Evolutionary conservation across 2,329 filamentous ascomycete species (phyloP).

Genomic region (Lachnellula cervina): DNA sequence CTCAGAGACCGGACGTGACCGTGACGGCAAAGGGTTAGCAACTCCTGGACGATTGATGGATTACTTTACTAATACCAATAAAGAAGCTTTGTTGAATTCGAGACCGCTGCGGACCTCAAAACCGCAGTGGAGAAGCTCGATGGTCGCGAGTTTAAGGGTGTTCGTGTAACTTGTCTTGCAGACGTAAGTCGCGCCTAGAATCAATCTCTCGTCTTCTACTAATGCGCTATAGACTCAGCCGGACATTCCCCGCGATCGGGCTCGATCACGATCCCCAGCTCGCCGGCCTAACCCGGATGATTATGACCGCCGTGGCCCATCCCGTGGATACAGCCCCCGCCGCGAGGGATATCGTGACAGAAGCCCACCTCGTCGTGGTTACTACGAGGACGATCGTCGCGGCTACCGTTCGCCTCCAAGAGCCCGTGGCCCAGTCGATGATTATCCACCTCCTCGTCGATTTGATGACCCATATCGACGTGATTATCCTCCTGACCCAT

Average conservation of each 20-base stretch:
- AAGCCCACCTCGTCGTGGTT: conserved; percentile 74
- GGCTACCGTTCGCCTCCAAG: conserved; percentile 77
- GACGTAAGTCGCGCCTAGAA: conserved; percentile 58
- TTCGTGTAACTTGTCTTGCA: conserved; percentile 76
- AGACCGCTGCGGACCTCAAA: conserved; percentile 83
- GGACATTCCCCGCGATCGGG: conserved; percentile 63
- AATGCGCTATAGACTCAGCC: conserved; percentile 62
- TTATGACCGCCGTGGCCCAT: conserved; percentile 77
- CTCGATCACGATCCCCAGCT: conserved; percentile 73
- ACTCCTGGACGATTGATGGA: conserved; percentile 1
- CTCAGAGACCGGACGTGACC: conserved; percentile 89
- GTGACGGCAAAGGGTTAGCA: conserved; percentile 84
- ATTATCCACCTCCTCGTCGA: conserved; percentile 66
- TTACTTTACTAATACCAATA: conserved; percentile 12
- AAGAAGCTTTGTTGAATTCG: conserved; percentile 90
- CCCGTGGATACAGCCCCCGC: conserved; percentile 81
- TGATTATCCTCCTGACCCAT: conserved; percentile 58
- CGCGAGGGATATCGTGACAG: conserved; percentile 81
- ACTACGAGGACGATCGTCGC: conserved; percentile 76
- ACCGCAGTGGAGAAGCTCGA: conserved; percentile 94
- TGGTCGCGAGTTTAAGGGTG: conserved; percentile 86
- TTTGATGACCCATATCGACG: conserved; percentile 76
- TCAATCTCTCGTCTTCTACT: conserved; percentile 23
- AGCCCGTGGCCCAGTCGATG: conserved; percentile 65
- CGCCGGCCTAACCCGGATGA: conserved; percentile 72